These are phyloP conservation scores for Graphilbum fragrans DNA, from an alignment of 2,329 filamentous ascomycete species.

Conservation along the genomic window DNA sequence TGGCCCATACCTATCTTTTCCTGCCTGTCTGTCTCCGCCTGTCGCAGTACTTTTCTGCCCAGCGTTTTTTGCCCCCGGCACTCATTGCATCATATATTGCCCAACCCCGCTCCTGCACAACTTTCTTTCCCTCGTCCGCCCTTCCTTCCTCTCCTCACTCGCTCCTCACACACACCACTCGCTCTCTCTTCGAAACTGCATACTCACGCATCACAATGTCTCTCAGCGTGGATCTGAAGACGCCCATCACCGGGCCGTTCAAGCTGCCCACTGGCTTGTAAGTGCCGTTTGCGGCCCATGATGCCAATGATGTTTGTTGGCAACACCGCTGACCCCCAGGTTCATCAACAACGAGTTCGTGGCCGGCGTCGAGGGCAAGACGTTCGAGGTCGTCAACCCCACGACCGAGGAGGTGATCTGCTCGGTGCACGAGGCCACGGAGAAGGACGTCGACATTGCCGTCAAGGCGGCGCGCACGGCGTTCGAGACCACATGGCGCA, in stretches of 20 bases:
- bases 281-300: slow-evolving; percentile 16
- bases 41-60: too few relatives aligned
- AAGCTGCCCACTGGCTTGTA: slow-evolving; percentile 51
- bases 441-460: slow-evolving; percentile 74
- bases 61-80: too few relatives aligned
- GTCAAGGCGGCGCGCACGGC: slow-evolving; percentile 78
- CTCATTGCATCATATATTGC: too few relatives aligned
- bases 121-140: too few relatives aligned
- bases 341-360: slow-evolving; percentile 94
- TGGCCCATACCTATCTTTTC: too few relatives aligned
- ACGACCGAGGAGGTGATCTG: slow-evolving; percentile 73
- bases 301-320: too few relatives aligned
- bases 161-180: background rate
- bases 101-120: too few relatives aligned
- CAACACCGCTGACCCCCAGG: slow-evolving; percentile 25
- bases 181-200: background rate
- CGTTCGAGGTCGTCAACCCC: slow-evolving; percentile 87
- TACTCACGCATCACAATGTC: slow-evolving; percentile 16
- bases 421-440: slow-evolving; percentile 72
- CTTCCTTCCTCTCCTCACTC: too few relatives aligned
- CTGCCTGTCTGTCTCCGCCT: too few relatives aligned
- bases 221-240: slow-evolving; percentile 46
- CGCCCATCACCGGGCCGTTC: slow-evolving; percentile 49
- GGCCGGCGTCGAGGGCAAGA: slow-evolving; percentile 72
- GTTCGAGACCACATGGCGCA: slow-evolving; percentile 62